Evolutionary conservation across 768 basidiomycete species (phyloP), one percentile per base, ranked within the genome.

Genomic region (Nidularia sp.): DNA sequence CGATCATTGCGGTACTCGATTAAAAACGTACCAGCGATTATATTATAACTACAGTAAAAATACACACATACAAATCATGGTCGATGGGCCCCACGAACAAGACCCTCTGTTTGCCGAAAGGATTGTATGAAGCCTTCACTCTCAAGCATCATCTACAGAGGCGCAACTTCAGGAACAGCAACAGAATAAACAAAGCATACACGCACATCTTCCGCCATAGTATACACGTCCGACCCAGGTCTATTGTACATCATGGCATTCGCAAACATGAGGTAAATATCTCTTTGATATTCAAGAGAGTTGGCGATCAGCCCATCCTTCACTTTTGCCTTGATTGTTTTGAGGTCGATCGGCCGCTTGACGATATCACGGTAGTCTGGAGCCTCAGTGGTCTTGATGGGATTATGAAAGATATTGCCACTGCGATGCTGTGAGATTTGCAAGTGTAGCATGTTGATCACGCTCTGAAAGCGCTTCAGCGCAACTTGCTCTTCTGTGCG

Each of bases 181-280:
- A n/a, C n/a, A n/a, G 29, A 49, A 41, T n/a, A 18, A 5, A 34
- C n/a, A n/a, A 12, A 15, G 32, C 12, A 4, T 10, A 31, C 33
- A 64, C 87, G 68, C 63, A 94, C 93, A 75, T 94, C 91, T 64
- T 92, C 85, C 5, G 95, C 91, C 90, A 95, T 96, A 49, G 75
- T 77, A 56, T 86, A 84, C n/a, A 96, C 86, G 62, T 92, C 90
- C 12, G 87, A 89, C 3, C 83, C 84, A 1, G 91, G 88, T 45
- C 86, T 75, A 57, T 98, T 98, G 66, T 93, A 98, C 89, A 98
- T 93, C 84, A 96, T 87, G 4, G 96, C 91, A 66, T 98, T 98
- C 6, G 93, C 90, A 67, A 97, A 96, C 88, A 98, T 96, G 55
- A 97, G 75, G 63, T 84, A 87, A 7, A 95, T 81, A 60, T 97